Conservation (phyloP, 2,329 filamentous ascomycete genomes). For the Cytospora piceicola region DNA sequence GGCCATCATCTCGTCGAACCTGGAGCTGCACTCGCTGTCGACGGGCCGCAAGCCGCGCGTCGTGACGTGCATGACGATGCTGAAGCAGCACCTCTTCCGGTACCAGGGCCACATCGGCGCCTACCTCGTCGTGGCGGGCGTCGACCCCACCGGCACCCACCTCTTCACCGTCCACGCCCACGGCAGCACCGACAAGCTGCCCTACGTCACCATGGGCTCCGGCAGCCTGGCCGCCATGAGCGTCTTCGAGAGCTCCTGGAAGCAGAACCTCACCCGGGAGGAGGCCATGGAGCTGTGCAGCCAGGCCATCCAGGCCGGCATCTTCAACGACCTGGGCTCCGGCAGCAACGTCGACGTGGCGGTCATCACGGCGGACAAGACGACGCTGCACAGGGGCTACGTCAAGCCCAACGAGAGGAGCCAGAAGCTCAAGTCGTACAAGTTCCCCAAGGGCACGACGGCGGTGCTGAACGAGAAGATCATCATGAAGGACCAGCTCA, state of each 20-base stretch:
- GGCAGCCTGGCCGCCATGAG: slow-evolving; percentile 97
- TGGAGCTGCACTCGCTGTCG: slow-evolving; percentile 95
- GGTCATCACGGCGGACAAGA: slow-evolving; percentile 94
- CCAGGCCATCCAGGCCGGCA: slow-evolving; percentile 92
- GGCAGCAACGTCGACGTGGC: slow-evolving; percentile 98
- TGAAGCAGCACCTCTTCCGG: slow-evolving; percentile 99
- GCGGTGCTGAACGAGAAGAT: slow-evolving; percentile 95
- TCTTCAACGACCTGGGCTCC: slow-evolving; percentile 97
- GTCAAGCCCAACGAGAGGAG: slow-evolving; percentile 90
- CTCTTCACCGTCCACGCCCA: slow-evolving; percentile 99
- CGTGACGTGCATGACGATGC: slow-evolving; percentile 98
- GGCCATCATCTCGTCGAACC: slow-evolving; percentile 95
- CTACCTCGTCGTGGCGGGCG: slow-evolving; percentile 95
- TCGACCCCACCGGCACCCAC: slow-evolving; percentile 92
- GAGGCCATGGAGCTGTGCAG: slow-evolving; percentile 82
- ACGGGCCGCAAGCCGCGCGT: slow-evolving; percentile 96
- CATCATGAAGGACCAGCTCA: slow-evolving; percentile 90
- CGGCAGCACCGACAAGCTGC: slow-evolving; percentile 96
- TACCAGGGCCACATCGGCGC: slow-evolving; percentile 98
- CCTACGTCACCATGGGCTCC: slow-evolving; percentile 98
- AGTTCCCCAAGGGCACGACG: slow-evolving; percentile 89
- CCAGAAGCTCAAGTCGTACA: slow-evolving; percentile 91
- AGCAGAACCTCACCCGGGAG: slow-evolving; percentile 73
- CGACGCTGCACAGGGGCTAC: slow-evolving; percentile 88
- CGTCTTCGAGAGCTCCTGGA: slow-evolving; percentile 97